Evolutionary conservation across 495 filamentous ascomycete species (phyloP).

Genomic region (Bathelium albidoporum): DNA sequence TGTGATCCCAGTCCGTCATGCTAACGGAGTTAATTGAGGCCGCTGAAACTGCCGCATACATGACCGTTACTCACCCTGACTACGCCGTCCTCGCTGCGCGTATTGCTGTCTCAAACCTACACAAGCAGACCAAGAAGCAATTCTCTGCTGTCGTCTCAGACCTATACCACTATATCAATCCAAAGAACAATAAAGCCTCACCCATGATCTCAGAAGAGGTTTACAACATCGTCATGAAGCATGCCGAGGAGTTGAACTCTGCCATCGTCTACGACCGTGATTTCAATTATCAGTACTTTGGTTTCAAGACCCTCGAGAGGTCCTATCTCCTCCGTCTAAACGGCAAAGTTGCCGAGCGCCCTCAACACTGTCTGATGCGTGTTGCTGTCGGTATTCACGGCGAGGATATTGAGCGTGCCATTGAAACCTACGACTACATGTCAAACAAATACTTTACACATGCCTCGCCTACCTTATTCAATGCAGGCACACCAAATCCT

Average conservation of each 20-base stretch:
- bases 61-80: conserved; percentile 98
- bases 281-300: conserved; percentile 99
- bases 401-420: conserved; percentile 81
- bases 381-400: conserved; percentile 95
- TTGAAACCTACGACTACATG: conserved; percentile 98
- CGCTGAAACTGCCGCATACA: conserved; percentile 97
- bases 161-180: conserved; percentile 92
- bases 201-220: conserved; percentile 89
- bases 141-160: conserved; percentile 90
- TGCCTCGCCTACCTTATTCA: conserved; percentile 95
- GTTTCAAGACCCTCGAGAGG: conserved; percentile 97
- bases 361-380: conserved; percentile 99
- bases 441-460: conserved; percentile 97
- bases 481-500: conserved; percentile 84
- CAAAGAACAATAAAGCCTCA: conserved; percentile 71
- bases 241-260: conserved; percentile 92
- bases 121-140: conserved; percentile 99
- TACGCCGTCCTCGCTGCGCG: conserved; percentile 98
- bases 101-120: conserved; percentile 97
- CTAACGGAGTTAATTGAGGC: conserved; percentile 46
- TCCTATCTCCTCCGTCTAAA: conserved; percentile 91
- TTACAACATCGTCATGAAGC: conserved; percentile 86
- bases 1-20: not conserved
- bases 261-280: conserved; percentile 98
- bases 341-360: conserved; percentile 88